Evolutionary conservation across 1,284 basidiomycete genomes (phyloP), one percentile per base, ranked within the genome.

Genomic region (Flammula alnicola): DNA sequence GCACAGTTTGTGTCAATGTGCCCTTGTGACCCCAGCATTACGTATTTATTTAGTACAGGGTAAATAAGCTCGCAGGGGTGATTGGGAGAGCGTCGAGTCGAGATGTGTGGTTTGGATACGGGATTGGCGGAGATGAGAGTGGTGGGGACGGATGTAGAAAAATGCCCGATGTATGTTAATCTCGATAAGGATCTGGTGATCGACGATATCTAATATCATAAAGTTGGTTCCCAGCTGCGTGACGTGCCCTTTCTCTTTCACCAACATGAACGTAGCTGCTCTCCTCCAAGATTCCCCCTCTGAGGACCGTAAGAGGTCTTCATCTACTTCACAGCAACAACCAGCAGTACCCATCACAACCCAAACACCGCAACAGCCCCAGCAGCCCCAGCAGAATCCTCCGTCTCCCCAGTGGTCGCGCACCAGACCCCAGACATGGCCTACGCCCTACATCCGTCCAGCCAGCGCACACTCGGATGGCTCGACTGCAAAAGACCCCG

Each of bases 261-360:
- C 57, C 47, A 50, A 46, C 35, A 88, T 89, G 87, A 86, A 89
- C 70, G 83, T 89, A 58, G 81, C 82, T 33, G 80, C 75, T 57
- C 79, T 89, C 49, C 72, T 89, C 26, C 83, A 86, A 60, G 84
- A 85, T 66, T 81, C 85, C 0, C 86, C 86, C 35, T 85, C 84
- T 0, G 83, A 76, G 61, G 73, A 66, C 16, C 41, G 58, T 14
- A 44, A 51, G 17, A 47, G 56, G 17, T 31, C 47, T 9, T 42
- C 45, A 11, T 41, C 25, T 1, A 37, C 31, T 20, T 38, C 37
- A 41, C 29, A 19, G 5, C 42, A 12, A 12, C 36, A 14, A 8
- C 31, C 44, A 36, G 27, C 47, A 39, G 27, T 52, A 26, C n/a
- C 43, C 22, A n/a, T n/a, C n/a, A n/a, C n/a, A n/a, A n/a, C n/a